Percentiles rank a stretch among this genome's conserved stretches.
Conservation (phyloP, 129 eudicot genomes). For the Lactuca sativa region DNA sequence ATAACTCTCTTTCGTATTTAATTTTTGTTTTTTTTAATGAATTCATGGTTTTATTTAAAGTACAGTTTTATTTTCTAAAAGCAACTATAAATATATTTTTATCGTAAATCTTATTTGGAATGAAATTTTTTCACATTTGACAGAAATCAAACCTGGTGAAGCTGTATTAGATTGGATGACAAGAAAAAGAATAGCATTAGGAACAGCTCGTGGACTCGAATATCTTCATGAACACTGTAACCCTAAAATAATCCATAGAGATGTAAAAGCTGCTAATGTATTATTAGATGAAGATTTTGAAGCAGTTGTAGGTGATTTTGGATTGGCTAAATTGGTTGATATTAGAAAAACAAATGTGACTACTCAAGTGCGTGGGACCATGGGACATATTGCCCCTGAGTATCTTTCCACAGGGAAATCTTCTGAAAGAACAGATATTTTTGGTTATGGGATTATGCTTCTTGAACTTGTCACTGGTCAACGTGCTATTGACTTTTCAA, state of each 20-base stretch:
- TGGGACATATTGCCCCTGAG: slow-evolving; percentile 99
- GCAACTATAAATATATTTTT: no score
- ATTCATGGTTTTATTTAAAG: no score
- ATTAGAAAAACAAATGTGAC: slow-evolving; percentile 94
- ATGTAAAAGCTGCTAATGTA: slow-evolving; percentile 97
- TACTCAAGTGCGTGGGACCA: slow-evolving; percentile 98
- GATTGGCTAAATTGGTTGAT: slow-evolving; percentile 92
- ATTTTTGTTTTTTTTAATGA: no score
- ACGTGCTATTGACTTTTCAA: slow-evolving; percentile 94
- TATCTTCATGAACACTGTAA: slow-evolving; percentile 97
- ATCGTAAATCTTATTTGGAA: no score
- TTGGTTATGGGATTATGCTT: slow-evolving; percentile 98
- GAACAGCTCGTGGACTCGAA: slow-evolving; percentile 97
- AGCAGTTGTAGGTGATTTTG: slow-evolving; percentile 99
- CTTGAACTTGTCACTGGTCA: slow-evolving; percentile 93
- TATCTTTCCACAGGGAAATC: slow-evolving; percentile 98
- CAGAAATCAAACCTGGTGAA: slow-evolving; percentile 89
- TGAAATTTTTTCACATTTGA: not conserved
- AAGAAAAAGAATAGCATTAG: slow-evolving; percentile 81
- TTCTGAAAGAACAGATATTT: slow-evolving; percentile 92
- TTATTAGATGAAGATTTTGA: slow-evolving; percentile 92
- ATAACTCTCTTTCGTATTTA: no score
- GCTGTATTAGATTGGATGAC: slow-evolving; percentile 82
- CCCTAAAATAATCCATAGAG: slow-evolving; percentile 95
- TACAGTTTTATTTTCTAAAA: no score